These are phyloP conservation scores for Lasiosphaeriaceae sp. DNA, from an alignment of 495 filamentous ascomycete genomes.

Conservation along the genomic window DNA sequence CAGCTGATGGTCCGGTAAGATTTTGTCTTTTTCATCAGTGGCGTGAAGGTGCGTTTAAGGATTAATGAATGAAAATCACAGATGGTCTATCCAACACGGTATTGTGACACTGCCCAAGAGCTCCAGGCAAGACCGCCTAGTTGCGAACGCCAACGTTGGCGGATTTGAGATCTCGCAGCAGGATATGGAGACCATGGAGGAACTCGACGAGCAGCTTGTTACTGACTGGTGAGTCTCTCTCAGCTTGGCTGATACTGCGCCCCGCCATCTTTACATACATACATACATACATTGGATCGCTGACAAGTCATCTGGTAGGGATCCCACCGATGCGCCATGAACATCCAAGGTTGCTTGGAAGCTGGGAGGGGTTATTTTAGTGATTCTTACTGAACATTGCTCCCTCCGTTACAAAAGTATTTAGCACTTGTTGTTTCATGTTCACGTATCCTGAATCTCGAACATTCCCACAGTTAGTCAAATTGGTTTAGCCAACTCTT, in stretches of 20 bases:
- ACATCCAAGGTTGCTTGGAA: no score
- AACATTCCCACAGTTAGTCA: no score
- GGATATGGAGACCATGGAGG: constrained; percentile 63
- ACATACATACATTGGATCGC: no score
- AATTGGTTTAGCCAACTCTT: no score
- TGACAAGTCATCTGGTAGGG: constrained; percentile 26
- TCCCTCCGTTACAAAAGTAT: no score
- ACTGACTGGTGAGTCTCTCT: constrained; percentile 48
- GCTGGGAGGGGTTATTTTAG: no score
- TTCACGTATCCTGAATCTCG: no score
- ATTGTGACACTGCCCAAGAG: constrained; percentile 76
- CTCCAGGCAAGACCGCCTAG: constrained; percentile 56
- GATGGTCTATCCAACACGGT: constrained; percentile 67
- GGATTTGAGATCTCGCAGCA: constrained; percentile 58
- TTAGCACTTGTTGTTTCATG: no score
- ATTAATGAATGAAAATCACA: neutral
- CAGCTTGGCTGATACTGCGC: neutral
- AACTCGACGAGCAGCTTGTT: constrained; percentile 63
- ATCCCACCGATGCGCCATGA: constrained; percentile 29
- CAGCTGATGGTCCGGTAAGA: constrained; percentile 56
- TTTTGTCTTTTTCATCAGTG: neutral
- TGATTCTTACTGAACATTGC: no score
- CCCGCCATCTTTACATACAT: neutral
- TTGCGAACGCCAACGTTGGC: constrained; percentile 62
- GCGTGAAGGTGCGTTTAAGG: no score